Evolutionary conservation across 805 yeast genomes (phyloP).

Genomic region (Spathaspora gorwiae): DNA sequence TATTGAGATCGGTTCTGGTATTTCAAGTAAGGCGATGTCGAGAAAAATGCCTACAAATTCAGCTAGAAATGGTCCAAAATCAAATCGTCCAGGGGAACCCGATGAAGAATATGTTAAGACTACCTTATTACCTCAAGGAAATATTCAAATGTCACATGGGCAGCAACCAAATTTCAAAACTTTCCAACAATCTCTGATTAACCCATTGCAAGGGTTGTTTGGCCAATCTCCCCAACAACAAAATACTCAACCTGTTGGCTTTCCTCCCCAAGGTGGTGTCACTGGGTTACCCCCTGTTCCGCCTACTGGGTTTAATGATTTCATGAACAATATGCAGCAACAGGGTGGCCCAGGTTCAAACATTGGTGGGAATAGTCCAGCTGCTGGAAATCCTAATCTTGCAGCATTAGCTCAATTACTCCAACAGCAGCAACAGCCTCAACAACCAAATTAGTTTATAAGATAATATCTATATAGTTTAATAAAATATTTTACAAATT

Average conservation of each 20-base stretch:
- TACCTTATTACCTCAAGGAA: conserved; percentile 19
- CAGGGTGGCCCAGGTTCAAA: conserved; percentile 7
- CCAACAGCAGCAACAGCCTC: conserved; percentile 19
- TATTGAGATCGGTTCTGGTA: conserved; percentile 92
- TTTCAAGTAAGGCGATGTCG: conserved; percentile 86
- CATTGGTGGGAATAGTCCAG: conserved; percentile 8
- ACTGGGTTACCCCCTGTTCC: conserved; percentile 7
- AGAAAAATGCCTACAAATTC: conserved; percentile 90
- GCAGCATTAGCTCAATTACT: conserved; percentile 37
- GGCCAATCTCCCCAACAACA: conserved; percentile 14
- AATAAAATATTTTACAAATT: background rate
- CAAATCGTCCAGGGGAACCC: conserved; percentile 56
- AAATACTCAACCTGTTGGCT: background rate
- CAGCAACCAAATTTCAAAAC: conserved; percentile 34
- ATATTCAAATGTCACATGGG: conserved; percentile 26
- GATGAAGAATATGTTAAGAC: conserved; percentile 38
- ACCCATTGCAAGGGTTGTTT: conserved; percentile 50
- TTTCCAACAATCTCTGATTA: conserved; percentile 29
- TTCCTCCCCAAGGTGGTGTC: conserved; percentile 3
- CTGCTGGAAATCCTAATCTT: conserved; percentile 20
- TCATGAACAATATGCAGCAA: conserved; percentile 16
- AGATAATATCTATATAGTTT: background rate
- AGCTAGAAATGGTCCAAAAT: conserved; percentile 79
- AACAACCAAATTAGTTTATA: conserved; percentile 1
- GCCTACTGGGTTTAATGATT: conserved; percentile 13